Percentiles rank a stretch among this genome's conserved stretches.
phyloP scores from a whole-genome alignment of 805 yeast species.

The Peterozyma xylosa region DNA sequence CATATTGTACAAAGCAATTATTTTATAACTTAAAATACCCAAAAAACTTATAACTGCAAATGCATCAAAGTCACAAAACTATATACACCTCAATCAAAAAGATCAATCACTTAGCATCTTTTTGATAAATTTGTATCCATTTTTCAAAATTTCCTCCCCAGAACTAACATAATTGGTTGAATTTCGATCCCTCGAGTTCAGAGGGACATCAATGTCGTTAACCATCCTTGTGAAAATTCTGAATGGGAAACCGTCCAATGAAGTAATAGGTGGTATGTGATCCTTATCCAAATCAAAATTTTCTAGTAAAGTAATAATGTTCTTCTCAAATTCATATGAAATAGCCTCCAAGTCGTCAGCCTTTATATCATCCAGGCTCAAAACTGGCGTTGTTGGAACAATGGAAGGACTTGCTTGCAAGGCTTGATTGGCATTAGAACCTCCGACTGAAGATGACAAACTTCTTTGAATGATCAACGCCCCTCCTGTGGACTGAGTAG shows the following conservation, averaged over 20 bases:
- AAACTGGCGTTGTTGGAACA: neutral
- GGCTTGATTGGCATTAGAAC: neutral
- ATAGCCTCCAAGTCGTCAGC: slow-evolving; percentile 15
- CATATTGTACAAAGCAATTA: no score
- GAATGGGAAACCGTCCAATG: slow-evolving; percentile 65
- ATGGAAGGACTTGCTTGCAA: neutral
- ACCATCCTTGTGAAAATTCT: slow-evolving; percentile 25
- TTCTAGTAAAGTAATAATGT: slow-evolving; percentile 39
- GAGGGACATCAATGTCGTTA: slow-evolving; percentile 11
- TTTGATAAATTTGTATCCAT: slow-evolving; percentile 30
- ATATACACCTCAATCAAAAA: no score
- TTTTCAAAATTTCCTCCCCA: slow-evolving; percentile 22
- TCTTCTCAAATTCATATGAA: slow-evolving; percentile 30
- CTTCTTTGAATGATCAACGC: slow-evolving; percentile 3
- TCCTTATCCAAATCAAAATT: slow-evolving; percentile 48
- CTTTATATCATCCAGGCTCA: slow-evolving; percentile 2
- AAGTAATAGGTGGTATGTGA: slow-evolving; percentile 70
- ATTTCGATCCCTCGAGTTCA: slow-evolving; percentile 5
- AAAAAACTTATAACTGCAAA: no score
- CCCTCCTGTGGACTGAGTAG: slow-evolving; percentile 6
- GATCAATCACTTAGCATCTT: slow-evolving; percentile 16
- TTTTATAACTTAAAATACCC: no score
- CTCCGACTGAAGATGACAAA: neutral
- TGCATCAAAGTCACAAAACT: no score
- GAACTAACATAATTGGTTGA: slow-evolving; percentile 11